Conservation (phyloP, 163 green algal species). For the Scenedesmus sp. region DNA sequence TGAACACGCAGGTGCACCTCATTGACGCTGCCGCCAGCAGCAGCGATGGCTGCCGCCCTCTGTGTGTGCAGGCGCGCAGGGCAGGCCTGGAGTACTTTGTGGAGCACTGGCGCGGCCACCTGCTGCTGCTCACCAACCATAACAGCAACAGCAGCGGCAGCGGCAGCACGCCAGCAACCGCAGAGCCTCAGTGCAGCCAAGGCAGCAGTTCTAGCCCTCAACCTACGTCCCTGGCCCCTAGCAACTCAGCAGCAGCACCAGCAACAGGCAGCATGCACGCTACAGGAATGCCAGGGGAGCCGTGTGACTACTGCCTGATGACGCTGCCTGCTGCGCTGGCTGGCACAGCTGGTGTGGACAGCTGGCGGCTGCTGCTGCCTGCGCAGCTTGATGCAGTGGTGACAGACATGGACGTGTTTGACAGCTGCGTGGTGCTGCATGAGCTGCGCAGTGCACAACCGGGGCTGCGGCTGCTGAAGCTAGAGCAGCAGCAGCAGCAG, state of each 20-base stretch:
- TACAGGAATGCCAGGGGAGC: not conserved
- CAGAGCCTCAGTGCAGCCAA: not conserved
- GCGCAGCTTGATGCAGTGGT: conserved; percentile 52
- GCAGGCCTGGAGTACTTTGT: conserved; percentile 84
- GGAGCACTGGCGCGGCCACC: conserved; percentile 64
- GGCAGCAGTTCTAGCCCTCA: not conserved
- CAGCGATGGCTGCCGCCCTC: not conserved
- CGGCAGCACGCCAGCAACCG: not conserved
- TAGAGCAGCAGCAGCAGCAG: not conserved
- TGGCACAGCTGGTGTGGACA: not conserved
- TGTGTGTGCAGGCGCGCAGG: conserved; percentile 38
- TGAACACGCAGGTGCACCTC: conserved; percentile 56
- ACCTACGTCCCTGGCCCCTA: not conserved
- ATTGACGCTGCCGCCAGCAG: conserved; percentile 33
- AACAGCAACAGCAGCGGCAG: not conserved
- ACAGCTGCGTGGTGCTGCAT: conserved; percentile 58
- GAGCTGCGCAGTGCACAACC: conserved; percentile 50
- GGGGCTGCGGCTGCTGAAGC: conserved; percentile 49
- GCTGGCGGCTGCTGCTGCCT: conserved; percentile 63
- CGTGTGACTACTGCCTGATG: conserved; percentile 57
- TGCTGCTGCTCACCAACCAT: conserved; percentile 75
- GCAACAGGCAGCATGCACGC: not conserved
- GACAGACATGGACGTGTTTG: conserved; percentile 79
- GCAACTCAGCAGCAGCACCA: conserved; percentile 19
- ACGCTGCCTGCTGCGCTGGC: conserved; percentile 6